phyloP scores from a whole-genome alignment of 176 grass and related monocot genomes.

The Ananas comosus region DNA sequence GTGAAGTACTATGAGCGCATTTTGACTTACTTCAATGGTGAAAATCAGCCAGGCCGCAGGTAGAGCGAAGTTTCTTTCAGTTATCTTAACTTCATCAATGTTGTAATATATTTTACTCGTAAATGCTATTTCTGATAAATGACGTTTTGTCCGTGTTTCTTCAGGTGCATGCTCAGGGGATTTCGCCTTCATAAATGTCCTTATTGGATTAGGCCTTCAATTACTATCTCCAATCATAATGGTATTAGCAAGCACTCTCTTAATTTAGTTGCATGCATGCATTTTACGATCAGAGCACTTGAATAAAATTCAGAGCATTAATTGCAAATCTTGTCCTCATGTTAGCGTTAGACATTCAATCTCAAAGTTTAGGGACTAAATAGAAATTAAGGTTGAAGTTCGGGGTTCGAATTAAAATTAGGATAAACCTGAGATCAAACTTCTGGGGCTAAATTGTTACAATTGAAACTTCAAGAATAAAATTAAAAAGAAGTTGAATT shows the following conservation, averaged over 20 bases:
- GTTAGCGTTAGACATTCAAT: too few species aligned
- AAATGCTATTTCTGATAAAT: conserved; percentile 13
- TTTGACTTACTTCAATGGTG: conserved; percentile 83
- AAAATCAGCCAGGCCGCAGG: conserved; percentile 87
- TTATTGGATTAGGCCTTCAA: conserved; percentile 91
- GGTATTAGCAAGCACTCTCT: conserved; percentile 11
- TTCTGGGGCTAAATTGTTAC: too few species aligned
- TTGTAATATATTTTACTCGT: conserved; percentile 17
- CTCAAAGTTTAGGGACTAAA: too few species aligned
- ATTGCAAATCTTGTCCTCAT: too few species aligned
- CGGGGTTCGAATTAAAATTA: too few species aligned
- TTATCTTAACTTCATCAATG: conserved; percentile 16
- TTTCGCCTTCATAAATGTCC: conserved; percentile 99
- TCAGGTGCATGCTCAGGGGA: conserved; percentile 95
- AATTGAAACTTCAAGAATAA: too few species aligned
- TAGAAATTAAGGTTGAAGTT: too few species aligned
- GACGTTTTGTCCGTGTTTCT: conserved; percentile 26
- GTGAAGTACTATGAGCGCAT: conserved; percentile 96
- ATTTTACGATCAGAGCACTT: not conserved
- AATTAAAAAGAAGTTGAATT: too few species aligned
- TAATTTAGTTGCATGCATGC: conserved; percentile 2
- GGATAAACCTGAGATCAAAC: too few species aligned
- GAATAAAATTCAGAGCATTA: not conserved
- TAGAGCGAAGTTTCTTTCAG: conserved; percentile 12
- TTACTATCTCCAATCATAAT: conserved; percentile 84